Evolutionary conservation across 2,329 filamentous ascomycete genomes (phyloP).

Genomic region (Botrytis fragariae): DNA sequence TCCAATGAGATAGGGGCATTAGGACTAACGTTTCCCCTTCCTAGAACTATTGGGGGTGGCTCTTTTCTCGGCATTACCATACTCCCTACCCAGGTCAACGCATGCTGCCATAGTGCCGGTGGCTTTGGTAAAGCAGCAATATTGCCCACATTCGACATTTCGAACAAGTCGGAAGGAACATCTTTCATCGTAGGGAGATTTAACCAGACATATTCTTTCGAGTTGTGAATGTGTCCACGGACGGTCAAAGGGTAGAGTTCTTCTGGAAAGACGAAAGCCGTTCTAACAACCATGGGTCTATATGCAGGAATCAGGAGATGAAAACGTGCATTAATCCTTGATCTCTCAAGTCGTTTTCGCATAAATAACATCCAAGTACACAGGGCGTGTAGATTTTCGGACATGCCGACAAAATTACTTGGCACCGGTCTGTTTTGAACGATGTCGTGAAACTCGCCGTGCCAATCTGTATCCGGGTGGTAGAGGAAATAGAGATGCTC

Average conservation of each 20-base stretch:
- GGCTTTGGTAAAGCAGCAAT: conserved; percentile 19
- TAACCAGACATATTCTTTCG: conserved; percentile 42
- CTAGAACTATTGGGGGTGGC: conserved; percentile 17
- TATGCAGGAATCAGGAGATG: conserved; percentile 45
- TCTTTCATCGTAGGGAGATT: conserved; percentile 37
- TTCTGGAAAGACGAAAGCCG: conserved; percentile 40
- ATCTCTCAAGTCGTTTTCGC: conserved; percentile 29
- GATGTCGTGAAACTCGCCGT: conserved; percentile 43
- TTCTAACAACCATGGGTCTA: conserved; percentile 41
- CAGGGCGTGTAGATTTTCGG: conserved; percentile 43
- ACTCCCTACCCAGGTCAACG: conserved; percentile 16
- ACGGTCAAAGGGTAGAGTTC: conserved; percentile 42
- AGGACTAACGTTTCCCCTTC: background rate
- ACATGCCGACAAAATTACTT: conserved; percentile 42
- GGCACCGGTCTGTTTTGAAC: conserved; percentile 40
- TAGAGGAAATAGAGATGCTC: conserved; percentile 45
- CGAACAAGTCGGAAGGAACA: conserved; percentile 15
- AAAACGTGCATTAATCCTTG: conserved; percentile 34
- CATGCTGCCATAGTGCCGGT: conserved; percentile 17
- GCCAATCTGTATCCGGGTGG: conserved; percentile 45
- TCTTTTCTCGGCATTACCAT: conserved; percentile 15
- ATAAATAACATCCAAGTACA: conserved; percentile 41
- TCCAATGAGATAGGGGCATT: conserved; percentile 6
- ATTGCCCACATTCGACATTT: conserved; percentile 19
- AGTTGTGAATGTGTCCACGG: conserved; percentile 43